Evolutionary conservation across 2,329 filamentous ascomycete genomes (phyloP).

Genomic region (Penicillium hordei): DNA sequence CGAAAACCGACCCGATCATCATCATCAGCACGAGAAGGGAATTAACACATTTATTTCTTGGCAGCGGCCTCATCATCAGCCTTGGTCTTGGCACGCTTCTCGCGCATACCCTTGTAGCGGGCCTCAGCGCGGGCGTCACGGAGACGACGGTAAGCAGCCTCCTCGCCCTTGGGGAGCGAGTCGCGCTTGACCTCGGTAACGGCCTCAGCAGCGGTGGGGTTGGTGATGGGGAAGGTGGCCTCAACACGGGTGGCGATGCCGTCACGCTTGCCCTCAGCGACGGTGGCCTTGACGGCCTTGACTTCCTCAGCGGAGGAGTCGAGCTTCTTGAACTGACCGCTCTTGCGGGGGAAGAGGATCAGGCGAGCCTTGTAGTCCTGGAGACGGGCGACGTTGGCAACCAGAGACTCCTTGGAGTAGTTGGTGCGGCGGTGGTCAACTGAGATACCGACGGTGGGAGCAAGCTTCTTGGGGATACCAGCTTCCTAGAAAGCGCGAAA

Average conservation of each 20-base stretch:
- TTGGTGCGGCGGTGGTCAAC: slow-evolving; percentile 97
- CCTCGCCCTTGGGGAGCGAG: slow-evolving; percentile 75
- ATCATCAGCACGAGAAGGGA: slow-evolving; percentile 37
- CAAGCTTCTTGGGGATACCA: slow-evolving; percentile 90
- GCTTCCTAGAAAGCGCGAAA: slow-evolving; percentile 66
- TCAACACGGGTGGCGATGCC: slow-evolving; percentile 55
- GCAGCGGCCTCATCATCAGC: slow-evolving; percentile 63
- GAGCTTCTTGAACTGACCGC: slow-evolving; percentile 89
- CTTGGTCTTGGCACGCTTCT: slow-evolving; percentile 90
- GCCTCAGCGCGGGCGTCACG: slow-evolving; percentile 81
- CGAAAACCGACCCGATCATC: slow-evolving; percentile 43
- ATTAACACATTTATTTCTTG: slow-evolving; percentile 51
- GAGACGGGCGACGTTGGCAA: slow-evolving; percentile 93
- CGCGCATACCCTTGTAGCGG: slow-evolving; percentile 76
- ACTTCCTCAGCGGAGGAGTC: slow-evolving; percentile 83
- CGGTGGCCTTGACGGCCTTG: slow-evolving; percentile 64
- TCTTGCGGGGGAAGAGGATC: slow-evolving; percentile 96
- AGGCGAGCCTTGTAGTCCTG: slow-evolving; percentile 96
- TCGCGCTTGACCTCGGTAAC: slow-evolving; percentile 77
- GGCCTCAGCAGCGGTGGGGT: slow-evolving; percentile 57
- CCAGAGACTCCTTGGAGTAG: slow-evolving; percentile 91
- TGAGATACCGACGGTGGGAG: slow-evolving; percentile 92
- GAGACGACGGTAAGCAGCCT: slow-evolving; percentile 83
- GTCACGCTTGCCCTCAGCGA: slow-evolving; percentile 51
- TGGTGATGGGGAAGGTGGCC: slow-evolving; percentile 70